Percentiles rank a stretch among this genome's conserved stretches.
phyloP scores from a whole-genome alignment of 768 basidiomycete genomes.

The Russula sp. region DNA sequence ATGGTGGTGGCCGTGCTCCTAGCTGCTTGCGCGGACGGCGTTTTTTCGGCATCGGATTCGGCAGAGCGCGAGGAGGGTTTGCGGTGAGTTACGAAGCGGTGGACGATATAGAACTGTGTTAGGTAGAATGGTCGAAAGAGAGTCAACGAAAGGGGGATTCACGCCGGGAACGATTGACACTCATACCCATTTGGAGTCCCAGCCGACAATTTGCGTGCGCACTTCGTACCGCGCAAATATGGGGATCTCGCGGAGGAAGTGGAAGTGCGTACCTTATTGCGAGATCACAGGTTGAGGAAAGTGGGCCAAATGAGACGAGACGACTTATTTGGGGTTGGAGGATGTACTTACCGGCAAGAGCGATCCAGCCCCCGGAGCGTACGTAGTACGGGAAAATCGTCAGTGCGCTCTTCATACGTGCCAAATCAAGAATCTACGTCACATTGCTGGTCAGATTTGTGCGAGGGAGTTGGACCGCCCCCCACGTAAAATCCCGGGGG shows the following conservation, averaged over 20 bases:
- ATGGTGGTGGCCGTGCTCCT: neutral
- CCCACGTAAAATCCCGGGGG: neutral
- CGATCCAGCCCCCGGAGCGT: slow-evolving; percentile 53
- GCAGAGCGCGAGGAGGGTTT: slow-evolving; percentile 28
- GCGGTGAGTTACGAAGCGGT: slow-evolving; percentile 56
- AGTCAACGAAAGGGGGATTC: neutral
- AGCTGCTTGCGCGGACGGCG: slow-evolving; percentile 29
- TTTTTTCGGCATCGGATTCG: slow-evolving; percentile 17
- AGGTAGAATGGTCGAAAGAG: neutral
- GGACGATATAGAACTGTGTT: slow-evolving; percentile 52
- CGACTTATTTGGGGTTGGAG: neutral
- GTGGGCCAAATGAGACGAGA: neutral
- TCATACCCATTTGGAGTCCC: slow-evolving; percentile 79
- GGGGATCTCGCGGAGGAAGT: slow-evolving; percentile 67
- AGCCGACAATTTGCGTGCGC: slow-evolving; percentile 47
- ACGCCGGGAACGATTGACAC: neutral
- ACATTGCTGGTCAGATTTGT: neutral
- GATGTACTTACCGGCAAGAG: slow-evolving; percentile 39
- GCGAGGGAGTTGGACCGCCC: too few relatives aligned
- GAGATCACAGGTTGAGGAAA: neutral
- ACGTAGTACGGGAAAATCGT: slow-evolving; percentile 52
- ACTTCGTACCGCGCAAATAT: slow-evolving; percentile 59
- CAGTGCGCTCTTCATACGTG: slow-evolving; percentile 43
- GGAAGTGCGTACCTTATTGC: slow-evolving; percentile 53
- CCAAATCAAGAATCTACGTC: slow-evolving; percentile 32